A percentile compares a stretch with the other conserved stretches of the same genome.
Evolutionary conservation across 768 basidiomycete genomes (phyloP).

Genomic region (Plicaturopsis crispa): DNA sequence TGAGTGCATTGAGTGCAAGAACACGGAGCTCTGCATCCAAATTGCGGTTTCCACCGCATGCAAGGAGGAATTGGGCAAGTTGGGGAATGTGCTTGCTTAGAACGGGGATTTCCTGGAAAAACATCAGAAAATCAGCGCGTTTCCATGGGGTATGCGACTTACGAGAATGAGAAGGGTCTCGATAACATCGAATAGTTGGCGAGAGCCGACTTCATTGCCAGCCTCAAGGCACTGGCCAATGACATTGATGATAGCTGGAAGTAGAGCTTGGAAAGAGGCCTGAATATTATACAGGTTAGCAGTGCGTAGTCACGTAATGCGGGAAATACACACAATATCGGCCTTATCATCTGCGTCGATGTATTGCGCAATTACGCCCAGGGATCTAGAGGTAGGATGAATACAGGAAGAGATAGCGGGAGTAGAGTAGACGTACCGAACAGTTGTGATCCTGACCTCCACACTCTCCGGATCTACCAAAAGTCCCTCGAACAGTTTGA

Average conservation of each 20-base stretch:
- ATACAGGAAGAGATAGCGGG: not conserved
- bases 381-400: conserved; percentile 38
- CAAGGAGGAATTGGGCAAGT: conserved; percentile 82
- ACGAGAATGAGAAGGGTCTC: conserved; percentile 94
- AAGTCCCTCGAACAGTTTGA: conserved; percentile 70
- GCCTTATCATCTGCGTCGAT: conserved; percentile 82
- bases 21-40: conserved; percentile 79
- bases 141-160: conserved; percentile 15
- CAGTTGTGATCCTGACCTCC: conserved; percentile 86
- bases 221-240: conserved; percentile 77
- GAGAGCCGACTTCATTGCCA: conserved; percentile 73
- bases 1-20: conserved; percentile 86
- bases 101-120: conserved; percentile 80
- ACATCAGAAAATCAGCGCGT: conserved; percentile 6
- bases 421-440: conserved; percentile 40
- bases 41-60: conserved; percentile 69
- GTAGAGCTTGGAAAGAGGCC: conserved; percentile 82
- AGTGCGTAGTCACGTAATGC: conserved; percentile 1
- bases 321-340: conserved; percentile 58
- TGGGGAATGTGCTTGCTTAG: conserved; percentile 84
- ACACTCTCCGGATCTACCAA: conserved; percentile 79
- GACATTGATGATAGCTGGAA: conserved; percentile 85
- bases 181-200: conserved; percentile 90
- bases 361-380: conserved; percentile 91
- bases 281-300: conserved; percentile 19